These are phyloP conservation scores for Trichoderma afroharzianum DNA, from an alignment of 2,329 filamentous ascomycete genomes.

Conservation along the genomic window DNA sequence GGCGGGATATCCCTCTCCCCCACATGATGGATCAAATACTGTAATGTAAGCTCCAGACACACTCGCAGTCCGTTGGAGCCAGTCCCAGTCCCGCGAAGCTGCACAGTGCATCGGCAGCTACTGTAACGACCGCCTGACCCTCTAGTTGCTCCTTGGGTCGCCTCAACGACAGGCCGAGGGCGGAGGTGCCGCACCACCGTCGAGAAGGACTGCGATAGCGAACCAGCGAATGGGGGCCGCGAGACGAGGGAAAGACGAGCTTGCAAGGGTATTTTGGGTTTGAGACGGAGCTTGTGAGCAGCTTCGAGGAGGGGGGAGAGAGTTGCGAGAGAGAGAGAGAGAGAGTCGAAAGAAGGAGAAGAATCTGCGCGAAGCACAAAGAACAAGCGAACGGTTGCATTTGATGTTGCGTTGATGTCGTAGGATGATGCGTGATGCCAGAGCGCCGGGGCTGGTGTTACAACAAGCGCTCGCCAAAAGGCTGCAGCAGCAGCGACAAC, in stretches of 20 bases:
- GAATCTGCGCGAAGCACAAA: background rate
- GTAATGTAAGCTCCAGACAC: background rate
- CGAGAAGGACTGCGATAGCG: background rate
- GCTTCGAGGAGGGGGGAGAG: background rate
- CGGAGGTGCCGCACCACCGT: conserved; percentile 13
- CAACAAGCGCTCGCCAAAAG: conserved; percentile 10
- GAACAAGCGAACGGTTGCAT: background rate
- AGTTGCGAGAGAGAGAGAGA: background rate
- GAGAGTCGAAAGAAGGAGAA: background rate
- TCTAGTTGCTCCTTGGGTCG: conserved; percentile 5
- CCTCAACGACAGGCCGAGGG: conserved; percentile 1
- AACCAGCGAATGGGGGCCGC: conserved; percentile 1
- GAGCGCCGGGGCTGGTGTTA: background rate
- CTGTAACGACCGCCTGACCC: conserved; percentile 15
- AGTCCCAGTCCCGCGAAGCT: conserved; percentile 3
- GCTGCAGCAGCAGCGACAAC: background rate
- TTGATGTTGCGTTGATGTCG: background rate
- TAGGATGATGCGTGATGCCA: background rate
- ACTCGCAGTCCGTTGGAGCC: background rate
- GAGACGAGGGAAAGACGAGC: background rate
- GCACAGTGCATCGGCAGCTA: conserved; percentile 18
- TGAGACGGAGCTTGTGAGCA: background rate
- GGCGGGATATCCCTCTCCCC: background rate
- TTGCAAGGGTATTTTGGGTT: background rate
- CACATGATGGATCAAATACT: background rate